Base-by-base conservation (phyloP, 495 filamentous ascomycete genomes). In the Penicillium pancosmium region DNA sequence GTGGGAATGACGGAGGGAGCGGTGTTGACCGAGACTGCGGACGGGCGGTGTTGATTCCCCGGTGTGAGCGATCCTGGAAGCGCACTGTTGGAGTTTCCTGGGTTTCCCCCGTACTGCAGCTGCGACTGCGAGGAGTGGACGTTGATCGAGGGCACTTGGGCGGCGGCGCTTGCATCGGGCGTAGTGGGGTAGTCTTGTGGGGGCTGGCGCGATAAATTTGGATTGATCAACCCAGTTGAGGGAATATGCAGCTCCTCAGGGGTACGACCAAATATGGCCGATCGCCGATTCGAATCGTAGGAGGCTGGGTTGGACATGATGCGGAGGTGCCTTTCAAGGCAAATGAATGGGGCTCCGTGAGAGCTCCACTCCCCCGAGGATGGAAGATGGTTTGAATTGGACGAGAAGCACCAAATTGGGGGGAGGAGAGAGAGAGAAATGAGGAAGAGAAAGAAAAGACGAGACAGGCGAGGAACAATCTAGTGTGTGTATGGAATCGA, bases 221-320 rank as follows among this genome's bases (percentile, higher is more conserved):
- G 70, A 67, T 78, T 71, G 41, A 63, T 62, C 47, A 64, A 48
- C 64, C 80, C 79, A 43, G 82, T 79, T 13, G 88, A 77, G 43
- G 87, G 84, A 59, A 93, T 88, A 73, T 93, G 91, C 64, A 93
- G 81, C 77, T 95, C 91, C 63, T 93, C 91, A 60, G 83, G 78
- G 48, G 82, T 78, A 50, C 86, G 79, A 27, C 71, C 76, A 56
- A 80, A 81, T 12, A 73, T 70, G 40, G 79, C 76, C 49, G 76
- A 68, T 63, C 84, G 78, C 63, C 85, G 79, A 40, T 81, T 75
- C 25, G 80, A 79, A 31, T 85, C 84, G 69, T 80, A 87, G 18
- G 79, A 68, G 25, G 46, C 46, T 48, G 76, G 73, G 60, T 77
- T 82, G 51, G 80, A 75, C 71, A 80, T 79, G 56, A 48, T 68